Base-by-base conservation (phyloP, 441 rosid genomes). In the Kokia cookei region DNA sequence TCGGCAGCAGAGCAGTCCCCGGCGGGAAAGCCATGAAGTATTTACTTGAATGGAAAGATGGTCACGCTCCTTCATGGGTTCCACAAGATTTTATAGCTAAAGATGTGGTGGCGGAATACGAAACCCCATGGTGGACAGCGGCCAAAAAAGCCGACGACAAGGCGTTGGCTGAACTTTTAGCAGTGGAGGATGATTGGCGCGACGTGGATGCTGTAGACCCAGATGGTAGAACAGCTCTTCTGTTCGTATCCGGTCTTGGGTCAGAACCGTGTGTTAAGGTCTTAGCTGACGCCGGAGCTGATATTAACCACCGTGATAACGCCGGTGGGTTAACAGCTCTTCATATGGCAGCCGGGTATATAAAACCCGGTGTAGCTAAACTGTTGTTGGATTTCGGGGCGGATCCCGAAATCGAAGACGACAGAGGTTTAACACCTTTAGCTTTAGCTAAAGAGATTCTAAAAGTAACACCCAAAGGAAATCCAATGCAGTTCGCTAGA, bases 121-220 rank as follows among this genome's bases (percentile, higher is more conserved):
- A 94, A 76, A 78, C 92, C 1, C 97, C 97, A 0, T 92, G 99
- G 97, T 94, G 97, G 97, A 89, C 84, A 9, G 97, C 96, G 6
- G 97, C 98, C 24, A 92, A 91, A 64, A 94, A 94, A 73, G 94
- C 92, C 68, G 97, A 94, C 81, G 87, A 86, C 0, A 43, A 82
- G 64, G 90, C 94, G 14, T 79, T 91, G 19, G 72, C 73, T 43
- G 50, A 71, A 62, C 82, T 94, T 22, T 65, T 92, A 15, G 79
- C 79, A 3, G 80, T 80, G 1, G 86, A 80, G 3, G 88, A 84
- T 64, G 88, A 81, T 40, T 76, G 81, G 14, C 97, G 96, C 0
- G 97, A 92, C 65, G 81, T 90, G 15, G 83, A 94, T 55, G 88
- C 96, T 2, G 92, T 94, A 0, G 99, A 94, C 73, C 68, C 69